Base-by-base conservation (phyloP, 2,329 filamentous ascomycete species). In the Arthrobotrys musiformis region DNA sequence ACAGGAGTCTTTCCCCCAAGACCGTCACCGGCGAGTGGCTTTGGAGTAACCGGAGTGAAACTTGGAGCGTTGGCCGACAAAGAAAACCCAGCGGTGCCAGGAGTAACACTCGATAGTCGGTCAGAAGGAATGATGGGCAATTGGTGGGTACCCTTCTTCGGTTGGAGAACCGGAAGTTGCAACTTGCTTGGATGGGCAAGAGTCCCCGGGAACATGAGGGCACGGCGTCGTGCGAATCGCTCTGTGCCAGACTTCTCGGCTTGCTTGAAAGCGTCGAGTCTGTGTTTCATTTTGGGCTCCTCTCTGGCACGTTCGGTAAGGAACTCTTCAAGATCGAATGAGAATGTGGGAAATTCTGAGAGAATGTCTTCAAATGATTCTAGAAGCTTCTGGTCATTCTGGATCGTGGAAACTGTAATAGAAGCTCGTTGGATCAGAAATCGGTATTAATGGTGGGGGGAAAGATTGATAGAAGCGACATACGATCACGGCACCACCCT, bases 401-500 rank as follows among this genome's bases (percentile, higher is more conserved):
- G 60, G 4, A 77, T 37, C 8, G 66, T 30, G 4, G 73, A 70
- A 17, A 77, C 73, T 77, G 44, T 8, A n/a, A 13, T 8, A n/a
- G n/a, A n/a, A n/a, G n/a, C 1, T 4, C 8, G 9, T 44, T 17
- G 40, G 13, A 19, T 48, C 13, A 48, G 44, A 48, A 13, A 35
- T 11, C 30, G n/a, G n/a, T 19, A 4, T 8, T 4, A 48, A 15
- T 44, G 24, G 7, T 24, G 9, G 2, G 30, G 2, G 17, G 17
- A 5, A 52, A 7, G 30, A n/a, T n/a, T n/a, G n/a, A n/a, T n/a
- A n/a, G 7, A 37, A n/a, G 9, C 30, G 44, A 24, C 44, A 35
- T 44, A 77, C 73, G n/a, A 61, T 77, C 73, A 15, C 73, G 73
- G 28, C 58, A 62, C 73, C 73, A 77, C 15, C 73, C 73, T 11